A percentile compares a stretch with the other conserved stretches of the same genome.
Evolutionary conservation across 768 basidiomycete genomes (phyloP).

Genomic region (Podaxis carcinomalis): DNA sequence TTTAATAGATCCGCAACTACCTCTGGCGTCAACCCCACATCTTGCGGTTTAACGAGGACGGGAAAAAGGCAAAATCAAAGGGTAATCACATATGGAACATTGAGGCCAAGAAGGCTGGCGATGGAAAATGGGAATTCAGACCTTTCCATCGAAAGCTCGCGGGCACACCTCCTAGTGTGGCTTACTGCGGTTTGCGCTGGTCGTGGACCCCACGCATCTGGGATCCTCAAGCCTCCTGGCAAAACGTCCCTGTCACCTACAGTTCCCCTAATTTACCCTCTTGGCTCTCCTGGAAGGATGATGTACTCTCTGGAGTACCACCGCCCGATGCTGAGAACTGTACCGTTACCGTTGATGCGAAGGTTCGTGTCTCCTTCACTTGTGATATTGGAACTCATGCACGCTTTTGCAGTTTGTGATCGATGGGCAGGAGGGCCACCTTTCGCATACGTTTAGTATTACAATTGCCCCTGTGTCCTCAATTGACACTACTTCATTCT

Average conservation of each 20-base stretch:
- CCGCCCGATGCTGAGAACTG: slow-evolving; percentile 71
- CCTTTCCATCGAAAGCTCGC: slow-evolving; percentile 87
- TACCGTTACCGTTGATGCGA: slow-evolving; percentile 71
- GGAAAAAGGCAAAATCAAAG: slow-evolving; percentile 98
- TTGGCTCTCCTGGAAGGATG: slow-evolving; percentile 88
- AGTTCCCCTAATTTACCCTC: slow-evolving; percentile 76
- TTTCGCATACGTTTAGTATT: slow-evolving; percentile 65
- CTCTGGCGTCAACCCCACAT: slow-evolving; percentile 94
- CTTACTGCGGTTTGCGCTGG: slow-evolving; percentile 79
- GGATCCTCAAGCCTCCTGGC: slow-evolving; percentile 91
- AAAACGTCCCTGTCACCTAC: slow-evolving; percentile 75
- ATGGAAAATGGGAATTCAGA: slow-evolving; percentile 82
- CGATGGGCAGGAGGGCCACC: slow-evolving; percentile 69
- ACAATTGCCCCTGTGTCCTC: slow-evolving; percentile 62
- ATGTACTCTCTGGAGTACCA: slow-evolving; percentile 78
- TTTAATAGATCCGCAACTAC: slow-evolving; percentile 78
- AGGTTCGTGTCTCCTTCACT: slow-evolving; percentile 41
- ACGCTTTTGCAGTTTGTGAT: slow-evolving; percentile 49
- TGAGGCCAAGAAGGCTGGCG: slow-evolving; percentile 80
- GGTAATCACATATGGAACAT: slow-evolving; percentile 99
- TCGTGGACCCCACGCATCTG: slow-evolving; percentile 91
- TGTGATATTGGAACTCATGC: neutral
- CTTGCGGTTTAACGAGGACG: slow-evolving; percentile 96
- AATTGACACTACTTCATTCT: slow-evolving; percentile 35
- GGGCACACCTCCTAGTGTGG: slow-evolving; percentile 75